A percentile compares a stretch with the other conserved stretches of the same genome.
Conservation (phyloP, 768 basidiomycete genomes). For the Paxillus rubicundulus region DNA sequence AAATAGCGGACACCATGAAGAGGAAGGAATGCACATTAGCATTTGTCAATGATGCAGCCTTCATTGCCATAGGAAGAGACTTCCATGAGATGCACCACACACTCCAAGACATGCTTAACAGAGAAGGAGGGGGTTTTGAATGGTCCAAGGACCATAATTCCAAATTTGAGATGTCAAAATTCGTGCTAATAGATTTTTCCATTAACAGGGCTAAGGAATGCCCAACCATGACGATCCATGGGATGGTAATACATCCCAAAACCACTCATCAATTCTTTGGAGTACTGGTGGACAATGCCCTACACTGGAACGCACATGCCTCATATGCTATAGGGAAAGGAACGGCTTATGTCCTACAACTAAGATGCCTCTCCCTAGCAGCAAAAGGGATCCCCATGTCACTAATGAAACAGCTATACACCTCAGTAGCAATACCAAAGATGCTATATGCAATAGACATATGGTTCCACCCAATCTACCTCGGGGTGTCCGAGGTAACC, state of each 20-base stretch:
- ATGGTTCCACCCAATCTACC: constrained; percentile 9
- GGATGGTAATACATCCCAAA: background rate
- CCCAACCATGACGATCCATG: background rate
- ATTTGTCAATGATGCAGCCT: background rate
- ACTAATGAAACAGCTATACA: background rate
- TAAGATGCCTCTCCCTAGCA: background rate
- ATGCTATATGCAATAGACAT: constrained; percentile 13
- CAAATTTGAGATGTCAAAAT: background rate
- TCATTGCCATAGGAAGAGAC: background rate
- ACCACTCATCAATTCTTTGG: background rate
- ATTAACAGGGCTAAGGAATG: background rate
- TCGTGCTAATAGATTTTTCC: background rate
- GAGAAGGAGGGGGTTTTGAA: background rate
- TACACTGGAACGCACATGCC: too few species aligned
- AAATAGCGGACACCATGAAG: constrained; percentile 2
- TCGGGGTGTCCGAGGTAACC: background rate
- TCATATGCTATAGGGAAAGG: background rate
- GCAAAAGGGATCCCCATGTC: background rate
- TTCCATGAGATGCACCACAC: background rate
- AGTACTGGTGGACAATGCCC: background rate
- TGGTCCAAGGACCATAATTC: background rate
- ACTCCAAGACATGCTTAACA: background rate
- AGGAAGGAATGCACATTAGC: constrained; percentile 19
- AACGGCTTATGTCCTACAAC: background rate
- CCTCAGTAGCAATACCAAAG: background rate